Base-by-base conservation (phyloP, 1,284 basidiomycete genomes). In the Melampsora abietis-canadensis region DNA sequence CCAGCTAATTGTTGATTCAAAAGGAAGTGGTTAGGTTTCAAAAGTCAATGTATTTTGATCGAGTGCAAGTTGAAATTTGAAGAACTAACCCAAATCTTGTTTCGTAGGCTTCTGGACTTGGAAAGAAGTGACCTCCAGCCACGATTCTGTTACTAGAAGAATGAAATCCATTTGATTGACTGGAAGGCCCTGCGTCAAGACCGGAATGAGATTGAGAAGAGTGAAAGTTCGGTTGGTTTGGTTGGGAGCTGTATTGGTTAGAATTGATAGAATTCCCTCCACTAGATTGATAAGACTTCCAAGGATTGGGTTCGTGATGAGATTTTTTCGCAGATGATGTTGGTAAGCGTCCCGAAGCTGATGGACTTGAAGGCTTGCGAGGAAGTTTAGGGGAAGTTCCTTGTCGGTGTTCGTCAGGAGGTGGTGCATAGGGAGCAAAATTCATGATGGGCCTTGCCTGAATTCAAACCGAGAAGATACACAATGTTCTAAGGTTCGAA, bases 351-450 rank as follows among this genome's bases (percentile, higher is more conserved):
- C 6, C n/a, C 10, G 59, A 61, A 31, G 60, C 17, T 31, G 60
- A 31, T 31, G 24, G 19, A n/a, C 34, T n/a, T n/a, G 14, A 30
- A 34, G 60, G 60, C 31, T 37, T 62, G 60, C 34, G 60, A 8
- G 60, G 19, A 62, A n/a, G 24, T 62, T 62, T 30, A 44, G 40
- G 54, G 34, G 64, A 17, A 17, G 64, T 60, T 30, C 17, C 47
- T 44, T 46, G 37, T 27, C 72, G 63, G 27, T 31, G 64, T 21
- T 66, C 72, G 24, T 74, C 72, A 27, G 72, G 72, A 31, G 72
- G 72, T 10, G 72, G 72, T 30, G 72, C 64, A 46, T 74, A 74
- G 10, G 72, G 72, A 34, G 72, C 51, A 66, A 74, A 74, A 44
- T 74, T 74, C 72, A 74, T 74, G 57, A 27, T 34, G 2, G 46